These are phyloP conservation scores for Aureobasidium vineae DNA, from an alignment of 2,329 filamentous ascomycete species.

Conservation along the genomic window DNA sequence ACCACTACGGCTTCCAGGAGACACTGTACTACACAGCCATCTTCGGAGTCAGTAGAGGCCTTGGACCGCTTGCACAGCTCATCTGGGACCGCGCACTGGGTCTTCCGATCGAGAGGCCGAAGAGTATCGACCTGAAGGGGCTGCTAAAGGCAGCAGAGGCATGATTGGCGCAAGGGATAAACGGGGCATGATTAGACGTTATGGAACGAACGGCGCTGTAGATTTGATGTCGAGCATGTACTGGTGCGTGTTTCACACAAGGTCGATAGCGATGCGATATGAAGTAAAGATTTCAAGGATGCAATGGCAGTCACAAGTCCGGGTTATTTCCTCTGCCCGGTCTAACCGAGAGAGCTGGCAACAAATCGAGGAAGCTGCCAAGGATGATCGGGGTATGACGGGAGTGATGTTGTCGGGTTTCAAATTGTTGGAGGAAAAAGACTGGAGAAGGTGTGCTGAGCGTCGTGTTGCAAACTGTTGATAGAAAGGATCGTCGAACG, in stretches of 20 bases:
- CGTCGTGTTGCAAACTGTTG: background rate
- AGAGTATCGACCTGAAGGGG: slow-evolving; percentile 92
- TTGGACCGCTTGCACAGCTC: slow-evolving; percentile 89
- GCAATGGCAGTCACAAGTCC: background rate
- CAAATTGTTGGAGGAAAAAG: slow-evolving; percentile 7
- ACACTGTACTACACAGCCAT: slow-evolving; percentile 87
- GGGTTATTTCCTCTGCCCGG: background rate
- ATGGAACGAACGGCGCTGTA: background rate
- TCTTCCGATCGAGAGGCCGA: slow-evolving; percentile 93
- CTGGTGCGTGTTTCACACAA: background rate
- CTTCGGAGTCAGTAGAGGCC: slow-evolving; percentile 66
- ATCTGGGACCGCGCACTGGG: slow-evolving; percentile 95
- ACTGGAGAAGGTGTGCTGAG: slow-evolving; percentile 13
- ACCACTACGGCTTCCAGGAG: slow-evolving; percentile 97
- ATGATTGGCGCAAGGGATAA: background rate
- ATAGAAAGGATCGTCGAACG: slow-evolving; percentile 17
- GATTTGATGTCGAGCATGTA: background rate
- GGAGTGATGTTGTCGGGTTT: background rate
- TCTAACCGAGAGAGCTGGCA: background rate
- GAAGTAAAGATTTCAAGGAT: background rate
- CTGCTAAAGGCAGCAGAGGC: slow-evolving; percentile 62
- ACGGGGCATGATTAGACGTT: background rate
- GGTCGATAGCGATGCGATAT: background rate
- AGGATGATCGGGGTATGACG: slow-evolving; percentile 20
- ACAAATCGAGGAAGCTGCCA: background rate